Conservation (phyloP, 1,284 basidiomycete genomes). For the Ceratobasidium theobromae region DNA sequence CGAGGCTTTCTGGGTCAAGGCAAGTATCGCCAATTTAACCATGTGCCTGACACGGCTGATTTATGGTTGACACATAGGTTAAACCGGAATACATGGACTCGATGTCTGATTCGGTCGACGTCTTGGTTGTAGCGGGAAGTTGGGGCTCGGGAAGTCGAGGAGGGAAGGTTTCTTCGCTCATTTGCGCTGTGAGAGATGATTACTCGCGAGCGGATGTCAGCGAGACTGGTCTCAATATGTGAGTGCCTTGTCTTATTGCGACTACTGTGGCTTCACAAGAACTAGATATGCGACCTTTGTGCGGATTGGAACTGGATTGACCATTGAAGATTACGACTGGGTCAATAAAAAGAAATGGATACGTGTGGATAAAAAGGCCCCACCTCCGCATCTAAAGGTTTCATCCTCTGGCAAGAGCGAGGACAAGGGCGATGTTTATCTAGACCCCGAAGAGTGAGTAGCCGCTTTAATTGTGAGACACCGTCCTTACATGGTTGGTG, state of each 20-base stretch:
- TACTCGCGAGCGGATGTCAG: constrained; percentile 47
- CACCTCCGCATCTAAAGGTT: constrained; percentile 56
- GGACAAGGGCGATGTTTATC: constrained; percentile 78
- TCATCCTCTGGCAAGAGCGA: constrained; percentile 59
- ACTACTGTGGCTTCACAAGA: constrained; percentile 16
- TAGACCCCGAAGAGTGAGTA: constrained; percentile 74
- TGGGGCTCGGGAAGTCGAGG: constrained; percentile 72
- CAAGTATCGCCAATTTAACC: constrained; percentile 38
- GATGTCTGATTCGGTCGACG: constrained; percentile 85
- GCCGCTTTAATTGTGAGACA: not conserved
- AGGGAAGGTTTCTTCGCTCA: constrained; percentile 76
- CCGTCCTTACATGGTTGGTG: not conserved
- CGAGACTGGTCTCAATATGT: constrained; percentile 55
- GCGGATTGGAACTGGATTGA: constrained; percentile 83
- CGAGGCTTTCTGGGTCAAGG: constrained; percentile 90
- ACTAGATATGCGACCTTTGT: constrained; percentile 75
- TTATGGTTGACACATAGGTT: constrained; percentile 48
- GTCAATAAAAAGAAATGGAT: constrained; percentile 76
- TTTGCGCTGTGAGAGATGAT: constrained; percentile 77
- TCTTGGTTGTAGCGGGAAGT: constrained; percentile 82
- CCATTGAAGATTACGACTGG: constrained; percentile 82
- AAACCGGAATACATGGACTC: constrained; percentile 96
- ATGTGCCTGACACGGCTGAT: not conserved
- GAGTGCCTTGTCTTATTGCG: not conserved
- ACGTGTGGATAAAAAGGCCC: constrained; percentile 62